Evolutionary conservation across 2,329 filamentous ascomycete species (phyloP).

Genomic region (Penicillium sp.): DNA sequence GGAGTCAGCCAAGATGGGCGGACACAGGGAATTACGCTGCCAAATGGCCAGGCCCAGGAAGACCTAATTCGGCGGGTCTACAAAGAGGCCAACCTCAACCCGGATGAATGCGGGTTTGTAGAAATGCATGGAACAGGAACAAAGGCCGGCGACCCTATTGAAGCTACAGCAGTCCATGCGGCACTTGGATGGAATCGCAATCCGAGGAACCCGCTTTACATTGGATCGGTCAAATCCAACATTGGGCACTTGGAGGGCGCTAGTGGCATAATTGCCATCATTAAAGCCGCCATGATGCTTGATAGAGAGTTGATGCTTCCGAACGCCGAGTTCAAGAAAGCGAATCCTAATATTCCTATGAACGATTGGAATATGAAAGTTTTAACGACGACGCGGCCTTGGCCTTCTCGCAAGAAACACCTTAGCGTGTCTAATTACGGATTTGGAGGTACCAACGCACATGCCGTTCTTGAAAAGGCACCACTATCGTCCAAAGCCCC

Average conservation of each 20-base stretch:
- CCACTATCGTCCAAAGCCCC: conserved; percentile 6
- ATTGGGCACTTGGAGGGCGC: conserved; percentile 37
- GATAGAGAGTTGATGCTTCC: conserved; percentile 27
- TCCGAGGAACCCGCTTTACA: conserved; percentile 20
- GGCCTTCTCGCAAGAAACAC: conserved; percentile 28
- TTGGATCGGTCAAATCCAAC: conserved; percentile 29
- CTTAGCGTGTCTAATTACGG: conserved; percentile 30
- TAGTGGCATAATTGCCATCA: conserved; percentile 31
- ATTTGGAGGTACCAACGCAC: conserved; percentile 31
- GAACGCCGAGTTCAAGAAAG: conserved; percentile 27
- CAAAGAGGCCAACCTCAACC: conserved; percentile 32
- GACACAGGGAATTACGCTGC: conserved; percentile 44
- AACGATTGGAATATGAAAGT: conserved; percentile 26
- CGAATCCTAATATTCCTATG: conserved; percentile 30
- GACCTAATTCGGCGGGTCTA: conserved; percentile 40
- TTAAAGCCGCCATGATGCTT: conserved; percentile 31
- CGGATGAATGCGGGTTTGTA: conserved; percentile 28
- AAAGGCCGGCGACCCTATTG: conserved; percentile 58
- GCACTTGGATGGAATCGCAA: conserved; percentile 18
- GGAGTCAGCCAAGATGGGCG: conserved; percentile 35
- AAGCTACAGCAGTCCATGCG: conserved; percentile 30
- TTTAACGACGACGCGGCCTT: conserved; percentile 22
- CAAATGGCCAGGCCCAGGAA: conserved; percentile 38
- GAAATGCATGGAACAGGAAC: conserved; percentile 41
- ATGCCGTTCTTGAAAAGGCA: conserved; percentile 25